Conservation (phyloP, 768 basidiomycete genomes). For the Rhodotorula taiwanensis region DNA sequence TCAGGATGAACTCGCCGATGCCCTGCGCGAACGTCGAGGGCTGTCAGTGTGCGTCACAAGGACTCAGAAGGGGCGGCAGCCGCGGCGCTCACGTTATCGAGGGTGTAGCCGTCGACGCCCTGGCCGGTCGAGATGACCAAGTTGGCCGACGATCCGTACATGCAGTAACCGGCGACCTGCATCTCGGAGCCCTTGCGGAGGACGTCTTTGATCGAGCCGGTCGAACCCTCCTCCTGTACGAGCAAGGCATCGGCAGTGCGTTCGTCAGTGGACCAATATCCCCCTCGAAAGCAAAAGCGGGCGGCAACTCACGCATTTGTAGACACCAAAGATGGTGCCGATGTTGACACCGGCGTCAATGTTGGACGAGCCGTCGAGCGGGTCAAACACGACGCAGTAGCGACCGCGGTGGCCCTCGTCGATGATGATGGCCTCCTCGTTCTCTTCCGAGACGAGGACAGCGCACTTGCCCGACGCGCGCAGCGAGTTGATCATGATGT, state of each 20-base stretch:
- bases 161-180: slow-evolving; percentile 41
- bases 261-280: no score
- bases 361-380: slow-evolving; percentile 83
- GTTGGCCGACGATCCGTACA: slow-evolving; percentile 92
- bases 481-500: slow-evolving; percentile 98
- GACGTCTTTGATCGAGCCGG: slow-evolving; percentile 77
- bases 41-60: background rate
- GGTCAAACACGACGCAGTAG: slow-evolving; percentile 98
- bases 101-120: slow-evolving; percentile 96
- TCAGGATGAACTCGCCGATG: slow-evolving; percentile 96
- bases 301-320: slow-evolving; percentile 58
- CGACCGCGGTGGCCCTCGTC: slow-evolving; percentile 74
- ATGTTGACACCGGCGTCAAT: slow-evolving; percentile 99
- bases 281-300: background rate
- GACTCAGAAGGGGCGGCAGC: no score
- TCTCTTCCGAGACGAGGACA: slow-evolving; percentile 81
- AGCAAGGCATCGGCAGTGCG: background rate
- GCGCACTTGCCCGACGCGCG: slow-evolving; percentile 85
- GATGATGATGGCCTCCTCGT: slow-evolving; percentile 73
- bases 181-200: slow-evolving; percentile 80
- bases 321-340: slow-evolving; percentile 95
- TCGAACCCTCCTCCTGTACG: slow-evolving; percentile 62
- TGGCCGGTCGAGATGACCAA: slow-evolving; percentile 88
- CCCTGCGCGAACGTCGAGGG: slow-evolving; percentile 44
- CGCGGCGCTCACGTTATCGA: slow-evolving; percentile 68